Evolutionary conservation across 345 rosid species (phyloP), one percentile per base, ranked within the genome.

Genomic region (Gossypium herbaceum): DNA sequence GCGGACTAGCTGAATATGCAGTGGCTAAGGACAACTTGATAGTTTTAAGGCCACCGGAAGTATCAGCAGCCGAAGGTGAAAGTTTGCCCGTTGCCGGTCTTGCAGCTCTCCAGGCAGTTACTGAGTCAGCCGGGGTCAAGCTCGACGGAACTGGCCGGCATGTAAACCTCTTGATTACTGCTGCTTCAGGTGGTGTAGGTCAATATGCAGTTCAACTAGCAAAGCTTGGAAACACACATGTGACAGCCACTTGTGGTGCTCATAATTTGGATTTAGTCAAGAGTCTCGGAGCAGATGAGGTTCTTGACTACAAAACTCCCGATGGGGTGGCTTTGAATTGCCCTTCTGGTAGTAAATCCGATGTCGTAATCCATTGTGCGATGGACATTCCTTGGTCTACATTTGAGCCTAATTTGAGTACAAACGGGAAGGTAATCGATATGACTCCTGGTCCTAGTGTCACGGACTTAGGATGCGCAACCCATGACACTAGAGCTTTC

Each of bases 141-240:
- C 87, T 91, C 4, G 95, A 90, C 20, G 85, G 94, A 41, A 88
- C 83, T 13, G 89, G 86, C 7, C 34, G 82, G 73, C 78, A 73
- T 78, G 82, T 74, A 58, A 91, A 91, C 83, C 68, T 93, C 77
- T 81, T 90, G 39, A 66, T 91, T 64, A 90, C 92, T 9, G 91
- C 94, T 22, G 95, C 93, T 50, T 91, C 94, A 0, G 94, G 97
- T 39, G 98, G 97, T 0, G 97, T 93, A 15, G 94, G 94, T 51
- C 98, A 89, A 68, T 89, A 91, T 63, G 88, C 93, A 0, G 93
- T 91, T 75, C 97, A 93, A 70, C 74, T 93, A 3, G 92, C 93
- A 0, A 93, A 93, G 78, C 86, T 91, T 16, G 94, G 83, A 34
- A 91, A 89, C 60, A 79, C 94, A 0, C 90, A 91, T 34, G 93